Evolutionary conservation across 345 rosid species (phyloP).

Genomic region (Brassica juncea): DNA sequence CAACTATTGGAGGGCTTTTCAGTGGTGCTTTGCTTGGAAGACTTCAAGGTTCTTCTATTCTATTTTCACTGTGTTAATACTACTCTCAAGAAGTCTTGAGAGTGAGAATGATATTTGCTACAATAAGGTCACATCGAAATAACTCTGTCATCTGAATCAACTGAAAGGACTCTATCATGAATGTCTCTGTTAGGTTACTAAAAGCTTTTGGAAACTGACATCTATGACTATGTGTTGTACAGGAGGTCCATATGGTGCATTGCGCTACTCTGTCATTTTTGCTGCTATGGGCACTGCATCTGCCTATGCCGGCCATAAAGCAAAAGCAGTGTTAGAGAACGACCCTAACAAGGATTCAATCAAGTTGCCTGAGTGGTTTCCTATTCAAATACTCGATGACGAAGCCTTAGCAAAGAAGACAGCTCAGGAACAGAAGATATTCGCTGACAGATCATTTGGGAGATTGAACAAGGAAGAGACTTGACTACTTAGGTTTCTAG

Average conservation of each 20-base stretch:
- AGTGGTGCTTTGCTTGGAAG: constrained; percentile 85
- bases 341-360: constrained; percentile 42
- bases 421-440: constrained; percentile 61
- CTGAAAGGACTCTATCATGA: constrained; percentile 2
- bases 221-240: constrained; percentile 20
- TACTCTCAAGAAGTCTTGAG: constrained; percentile 4
- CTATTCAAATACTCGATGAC: constrained; percentile 79
- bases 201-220: constrained; percentile 6
- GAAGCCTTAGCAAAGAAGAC: constrained; percentile 74
- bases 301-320: constrained; percentile 55
- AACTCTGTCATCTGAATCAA: not conserved
- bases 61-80: not conserved
- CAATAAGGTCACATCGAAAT: not conserved
- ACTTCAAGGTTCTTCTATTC: constrained; percentile 60
- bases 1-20: constrained; percentile 75
- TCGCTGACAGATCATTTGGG: constrained; percentile 45
- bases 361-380: constrained; percentile 83
- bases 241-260: constrained; percentile 84
- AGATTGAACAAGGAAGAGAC: constrained; percentile 70
- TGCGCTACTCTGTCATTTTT: constrained; percentile 69
- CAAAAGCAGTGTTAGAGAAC: constrained; percentile 47
- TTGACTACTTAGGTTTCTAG: constrained; percentile 29
- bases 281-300: constrained; percentile 60
- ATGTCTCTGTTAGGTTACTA: not conserved
- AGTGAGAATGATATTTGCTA: not conserved